Conservation (phyloP, 2,329 filamentous ascomycete genomes). For the Colletotrichum australisinense region DNA sequence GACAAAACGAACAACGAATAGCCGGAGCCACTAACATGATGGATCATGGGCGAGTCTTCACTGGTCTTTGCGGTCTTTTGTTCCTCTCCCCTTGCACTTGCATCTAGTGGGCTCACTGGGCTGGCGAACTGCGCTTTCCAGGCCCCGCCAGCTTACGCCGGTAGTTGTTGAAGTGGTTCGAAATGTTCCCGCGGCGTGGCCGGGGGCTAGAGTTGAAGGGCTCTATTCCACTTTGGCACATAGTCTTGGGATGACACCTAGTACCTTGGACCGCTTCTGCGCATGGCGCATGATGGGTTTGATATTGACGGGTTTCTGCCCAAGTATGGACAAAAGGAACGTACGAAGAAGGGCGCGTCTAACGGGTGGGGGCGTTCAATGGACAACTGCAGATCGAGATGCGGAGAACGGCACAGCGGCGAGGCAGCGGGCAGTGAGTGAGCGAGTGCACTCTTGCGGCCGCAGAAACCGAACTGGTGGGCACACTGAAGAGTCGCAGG, state of each 20-base stretch:
- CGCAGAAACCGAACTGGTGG: background rate
- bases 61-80: background rate
- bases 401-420: background rate
- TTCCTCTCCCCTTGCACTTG: background rate
- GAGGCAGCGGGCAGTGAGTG: background rate
- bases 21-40: background rate
- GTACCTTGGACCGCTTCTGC: slow-evolving; percentile 10
- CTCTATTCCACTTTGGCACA: background rate
- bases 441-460: background rate
- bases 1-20: background rate
- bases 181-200: slow-evolving; percentile 13
- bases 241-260: slow-evolving; percentile 15
- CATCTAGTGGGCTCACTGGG: background rate
- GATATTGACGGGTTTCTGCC: background rate
- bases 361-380: background rate
- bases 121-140: background rate
- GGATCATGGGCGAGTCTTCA: background rate
- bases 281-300: background rate
- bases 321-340: background rate
- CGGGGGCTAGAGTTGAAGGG: background rate
- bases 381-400: background rate
- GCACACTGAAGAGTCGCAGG: background rate
- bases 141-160: slow-evolving; percentile 6
- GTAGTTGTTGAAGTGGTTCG: slow-evolving; percentile 19
- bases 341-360: background rate